Percentiles rank a stretch among this genome's conserved stretches.
phyloP scores from a whole-genome alignment of 2,329 filamentous ascomycete species.

The Stromatinia cepivora region DNA sequence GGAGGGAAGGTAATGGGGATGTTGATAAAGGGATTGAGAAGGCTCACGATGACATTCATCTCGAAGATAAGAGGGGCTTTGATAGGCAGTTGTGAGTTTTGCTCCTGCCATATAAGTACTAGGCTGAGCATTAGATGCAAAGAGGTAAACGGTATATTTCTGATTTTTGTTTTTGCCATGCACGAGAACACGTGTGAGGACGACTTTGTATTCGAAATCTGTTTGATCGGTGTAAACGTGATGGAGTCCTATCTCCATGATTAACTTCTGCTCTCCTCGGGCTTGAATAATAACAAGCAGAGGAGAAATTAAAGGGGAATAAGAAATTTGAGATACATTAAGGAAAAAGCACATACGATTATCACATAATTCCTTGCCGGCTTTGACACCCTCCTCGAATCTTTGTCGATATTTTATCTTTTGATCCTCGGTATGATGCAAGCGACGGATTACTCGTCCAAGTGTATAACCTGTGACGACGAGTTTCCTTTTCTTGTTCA shows the following conservation, averaged over 20 bases:
- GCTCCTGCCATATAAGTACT: slow-evolving; percentile 61
- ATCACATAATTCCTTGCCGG: slow-evolving; percentile 49
- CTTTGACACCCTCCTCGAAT: slow-evolving; percentile 39
- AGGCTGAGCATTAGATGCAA: slow-evolving; percentile 62
- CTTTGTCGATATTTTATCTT: slow-evolving; percentile 42
- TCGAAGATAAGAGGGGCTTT: slow-evolving; percentile 40
- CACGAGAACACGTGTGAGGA: slow-evolving; percentile 55
- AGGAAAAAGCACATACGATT: slow-evolving; percentile 46
- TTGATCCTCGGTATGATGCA: slow-evolving; percentile 43
- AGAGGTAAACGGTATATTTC: slow-evolving; percentile 61
- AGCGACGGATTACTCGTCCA: slow-evolving; percentile 27
- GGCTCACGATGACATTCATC: slow-evolving; percentile 41
- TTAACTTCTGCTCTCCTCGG: slow-evolving; percentile 16
- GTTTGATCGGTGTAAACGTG: slow-evolving; percentile 64
- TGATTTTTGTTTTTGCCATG: slow-evolving; percentile 52
- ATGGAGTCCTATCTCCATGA: slow-evolving; percentile 52
- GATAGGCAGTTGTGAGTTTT: slow-evolving; percentile 45
- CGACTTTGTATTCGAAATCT: slow-evolving; percentile 64
- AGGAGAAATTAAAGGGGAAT: neutral
- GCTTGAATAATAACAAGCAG: neutral
- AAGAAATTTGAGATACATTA: neutral
- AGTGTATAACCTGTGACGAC: slow-evolving; percentile 32
- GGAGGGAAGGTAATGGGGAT: too few relatives aligned
- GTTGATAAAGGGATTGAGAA: too few relatives aligned
- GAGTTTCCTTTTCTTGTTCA: slow-evolving; percentile 36